These are phyloP conservation scores for Candida takata DNA, from an alignment of 805 yeast genomes.

Conservation along the genomic window DNA sequence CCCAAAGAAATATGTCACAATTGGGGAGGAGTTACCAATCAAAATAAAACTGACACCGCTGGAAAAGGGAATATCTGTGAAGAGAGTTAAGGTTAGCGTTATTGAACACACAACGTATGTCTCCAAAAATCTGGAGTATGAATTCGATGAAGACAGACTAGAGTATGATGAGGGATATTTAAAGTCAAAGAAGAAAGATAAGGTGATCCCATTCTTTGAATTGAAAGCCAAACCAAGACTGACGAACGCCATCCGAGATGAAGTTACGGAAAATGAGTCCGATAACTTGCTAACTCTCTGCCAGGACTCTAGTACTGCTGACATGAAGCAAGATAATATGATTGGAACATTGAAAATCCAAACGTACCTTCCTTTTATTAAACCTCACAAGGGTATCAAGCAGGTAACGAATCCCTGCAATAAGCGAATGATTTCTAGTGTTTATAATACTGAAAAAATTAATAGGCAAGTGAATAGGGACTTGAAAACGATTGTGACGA, in stretches of 20 bases:
- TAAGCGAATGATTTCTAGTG: slow-evolving; percentile 5
- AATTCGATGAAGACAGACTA: slow-evolving; percentile 36
- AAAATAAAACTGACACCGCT: slow-evolving; percentile 63
- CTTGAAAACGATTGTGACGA: slow-evolving; percentile 6
- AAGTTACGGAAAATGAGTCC: slow-evolving; percentile 43
- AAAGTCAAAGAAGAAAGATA: slow-evolving; percentile 31
- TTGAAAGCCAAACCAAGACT: slow-evolving; percentile 47
- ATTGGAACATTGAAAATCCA: slow-evolving; percentile 17
- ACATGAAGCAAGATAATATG: slow-evolving; percentile 14
- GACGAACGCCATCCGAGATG: slow-evolving; percentile 47
- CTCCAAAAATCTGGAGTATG: slow-evolving; percentile 46
- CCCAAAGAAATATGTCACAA: slow-evolving; percentile 60
- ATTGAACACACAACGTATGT: slow-evolving; percentile 60
- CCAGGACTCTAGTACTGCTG: slow-evolving; percentile 28
- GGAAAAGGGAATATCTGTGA: slow-evolving; percentile 52
- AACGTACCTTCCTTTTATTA: slow-evolving; percentile 17
- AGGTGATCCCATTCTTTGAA: slow-evolving; percentile 54
- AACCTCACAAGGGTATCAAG: slow-evolving; percentile 10
- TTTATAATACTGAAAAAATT: slow-evolving; percentile 6
- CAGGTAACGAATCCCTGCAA: slow-evolving; percentile 4
- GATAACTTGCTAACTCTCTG: slow-evolving; percentile 58
- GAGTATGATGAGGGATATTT: slow-evolving; percentile 5
- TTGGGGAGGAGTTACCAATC: slow-evolving; percentile 53
- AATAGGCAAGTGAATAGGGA: slow-evolving; percentile 1
- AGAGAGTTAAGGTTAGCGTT: slow-evolving; percentile 58